Conservation (phyloP, 2,329 filamentous ascomycete genomes). For the Whalleya microplaca region DNA sequence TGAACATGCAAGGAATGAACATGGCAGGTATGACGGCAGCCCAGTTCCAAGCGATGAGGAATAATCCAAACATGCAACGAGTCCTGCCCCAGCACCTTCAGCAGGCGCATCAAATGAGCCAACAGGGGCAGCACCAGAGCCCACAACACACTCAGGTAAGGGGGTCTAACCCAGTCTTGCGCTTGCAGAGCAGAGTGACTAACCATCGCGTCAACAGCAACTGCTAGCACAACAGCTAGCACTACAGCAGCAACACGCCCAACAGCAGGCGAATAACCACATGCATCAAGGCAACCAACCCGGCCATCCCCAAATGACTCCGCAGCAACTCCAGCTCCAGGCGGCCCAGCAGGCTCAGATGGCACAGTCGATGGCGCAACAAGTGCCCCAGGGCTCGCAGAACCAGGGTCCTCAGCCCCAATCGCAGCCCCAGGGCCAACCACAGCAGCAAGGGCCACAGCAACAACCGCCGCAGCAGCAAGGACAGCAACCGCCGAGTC, state of each 20-base stretch:
- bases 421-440: constrained; percentile 34
- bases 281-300: constrained; percentile 44
- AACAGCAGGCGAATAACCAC: constrained; percentile 48
- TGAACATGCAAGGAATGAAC: constrained; percentile 43
- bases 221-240: constrained; percentile 37
- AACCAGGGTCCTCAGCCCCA: constrained; percentile 27
- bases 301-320: constrained; percentile 42
- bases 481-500: constrained; percentile 37
- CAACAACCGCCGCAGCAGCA: constrained; percentile 41
- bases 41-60: constrained; percentile 49
- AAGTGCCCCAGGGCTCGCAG: constrained; percentile 25
- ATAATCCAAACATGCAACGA: constrained; percentile 40
- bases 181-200: background rate
- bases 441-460: constrained; percentile 42
- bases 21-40: constrained; percentile 39
- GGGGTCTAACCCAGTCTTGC: background rate
- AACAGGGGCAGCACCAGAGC: constrained; percentile 36
- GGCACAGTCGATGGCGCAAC: constrained; percentile 36
- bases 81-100: constrained; percentile 50
- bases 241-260: constrained; percentile 43
- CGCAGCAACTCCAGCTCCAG: constrained; percentile 47
- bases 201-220: constrained; percentile 1
- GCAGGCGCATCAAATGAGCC: constrained; percentile 38
- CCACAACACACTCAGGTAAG: constrained; percentile 36
- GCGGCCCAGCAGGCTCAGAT: constrained; percentile 45